Conservation (phyloP, 495 filamentous ascomycete genomes). For the Apiosordaria backusii region DNA sequence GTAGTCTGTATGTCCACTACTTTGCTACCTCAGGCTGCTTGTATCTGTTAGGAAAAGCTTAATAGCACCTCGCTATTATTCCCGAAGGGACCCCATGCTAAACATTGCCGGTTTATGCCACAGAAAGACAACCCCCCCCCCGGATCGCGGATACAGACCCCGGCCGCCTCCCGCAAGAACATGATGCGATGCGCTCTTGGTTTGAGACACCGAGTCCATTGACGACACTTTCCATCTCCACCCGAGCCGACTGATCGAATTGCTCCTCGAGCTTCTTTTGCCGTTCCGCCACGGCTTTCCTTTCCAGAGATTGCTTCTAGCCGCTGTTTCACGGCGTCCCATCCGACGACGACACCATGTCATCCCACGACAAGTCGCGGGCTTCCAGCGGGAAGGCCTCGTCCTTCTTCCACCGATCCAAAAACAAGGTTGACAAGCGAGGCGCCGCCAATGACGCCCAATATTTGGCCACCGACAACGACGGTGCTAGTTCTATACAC, state of each 20-base stretch:
- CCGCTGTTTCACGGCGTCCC: constrained; percentile 30
- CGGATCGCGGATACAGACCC: constrained; percentile 19
- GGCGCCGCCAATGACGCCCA: constrained; percentile 50
- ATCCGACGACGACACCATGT: constrained; percentile 44
- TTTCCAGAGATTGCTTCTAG: constrained; percentile 20
- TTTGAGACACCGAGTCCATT: constrained; percentile 40
- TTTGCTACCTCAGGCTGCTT: background rate
- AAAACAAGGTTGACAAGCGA: constrained; percentile 67
- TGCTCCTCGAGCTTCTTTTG: background rate
- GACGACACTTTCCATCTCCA: constrained; percentile 28
- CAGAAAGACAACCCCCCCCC: constrained; percentile 21
- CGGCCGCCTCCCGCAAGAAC: constrained; percentile 21
- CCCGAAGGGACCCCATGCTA: constrained; percentile 32
- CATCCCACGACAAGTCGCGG: constrained; percentile 69
- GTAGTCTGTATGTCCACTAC: background rate
- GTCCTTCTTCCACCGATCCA: constrained; percentile 72
- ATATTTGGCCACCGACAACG: constrained; percentile 48
- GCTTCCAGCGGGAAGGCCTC: constrained; percentile 77
- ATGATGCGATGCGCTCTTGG: constrained; percentile 42
- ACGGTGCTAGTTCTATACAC: constrained; percentile 53
- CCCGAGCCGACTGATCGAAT: constrained; percentile 26
- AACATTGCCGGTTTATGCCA: constrained; percentile 32
- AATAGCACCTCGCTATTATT: constrained; percentile 3
- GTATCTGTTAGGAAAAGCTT: constrained; percentile 11
- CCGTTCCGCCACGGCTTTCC: too few relatives aligned